These are phyloP conservation scores for Phytophthora rubi DNA, from an alignment of 352 stramenopile species.

Conservation along the genomic window DNA sequence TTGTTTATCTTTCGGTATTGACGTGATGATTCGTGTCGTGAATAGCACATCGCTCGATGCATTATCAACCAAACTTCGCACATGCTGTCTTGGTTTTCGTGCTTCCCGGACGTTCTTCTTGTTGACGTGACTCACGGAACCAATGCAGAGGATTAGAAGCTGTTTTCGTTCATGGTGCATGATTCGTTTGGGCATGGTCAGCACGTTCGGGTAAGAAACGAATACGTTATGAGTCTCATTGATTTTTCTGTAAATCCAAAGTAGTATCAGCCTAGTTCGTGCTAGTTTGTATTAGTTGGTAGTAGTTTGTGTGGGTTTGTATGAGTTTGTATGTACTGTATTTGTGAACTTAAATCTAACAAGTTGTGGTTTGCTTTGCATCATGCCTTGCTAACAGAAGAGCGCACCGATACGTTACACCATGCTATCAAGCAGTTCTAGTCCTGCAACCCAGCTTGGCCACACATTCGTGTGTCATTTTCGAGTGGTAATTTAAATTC, in stretches of 20 bases:
- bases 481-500: no score
- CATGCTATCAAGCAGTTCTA: neutral
- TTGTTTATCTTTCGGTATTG: no score
- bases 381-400: neutral
- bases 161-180: neutral
- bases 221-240: no score
- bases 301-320: neutral
- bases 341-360: no score
- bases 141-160: neutral
- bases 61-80: neutral
- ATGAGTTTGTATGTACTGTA: no score
- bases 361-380: no score
- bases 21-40: neutral
- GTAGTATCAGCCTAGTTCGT: neutral
- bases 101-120: neutral
- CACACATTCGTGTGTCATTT: neutral
- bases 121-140: neutral
- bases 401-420: neutral
- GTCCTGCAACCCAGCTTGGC: neutral
- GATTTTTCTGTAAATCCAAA: no score
- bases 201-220: neutral
- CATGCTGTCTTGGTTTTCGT: neutral
- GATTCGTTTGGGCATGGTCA: neutral
- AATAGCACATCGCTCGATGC: neutral
- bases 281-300: neutral